These are phyloP conservation scores for Xylariales sp. DNA, from an alignment of 2,329 filamentous ascomycete genomes.

Conservation along the genomic window DNA sequence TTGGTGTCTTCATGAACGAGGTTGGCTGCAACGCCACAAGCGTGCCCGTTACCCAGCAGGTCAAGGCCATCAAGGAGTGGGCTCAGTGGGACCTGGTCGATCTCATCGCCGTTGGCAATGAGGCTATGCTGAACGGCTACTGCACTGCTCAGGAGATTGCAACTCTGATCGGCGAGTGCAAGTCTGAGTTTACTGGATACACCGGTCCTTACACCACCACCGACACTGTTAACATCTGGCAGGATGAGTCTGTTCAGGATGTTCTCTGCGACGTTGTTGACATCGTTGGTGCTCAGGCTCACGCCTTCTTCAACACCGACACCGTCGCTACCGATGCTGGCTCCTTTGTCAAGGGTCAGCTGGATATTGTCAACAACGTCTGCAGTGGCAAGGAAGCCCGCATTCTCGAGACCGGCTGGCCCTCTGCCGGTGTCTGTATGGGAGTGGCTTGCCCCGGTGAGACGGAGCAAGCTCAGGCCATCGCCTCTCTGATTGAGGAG, in stretches of 20 bases:
- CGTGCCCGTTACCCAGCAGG: conserved; percentile 65
- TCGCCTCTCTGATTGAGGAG: conserved; percentile 62
- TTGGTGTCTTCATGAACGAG: conserved; percentile 80
- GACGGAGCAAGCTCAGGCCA: conserved; percentile 65
- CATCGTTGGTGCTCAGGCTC: conserved; percentile 79
- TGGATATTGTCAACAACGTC: conserved; percentile 62
- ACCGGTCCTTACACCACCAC: conserved; percentile 74
- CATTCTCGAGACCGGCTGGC: conserved; percentile 93
- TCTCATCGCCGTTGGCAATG: conserved; percentile 85
- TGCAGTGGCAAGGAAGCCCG: conserved; percentile 71
- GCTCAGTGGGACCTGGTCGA: conserved; percentile 70
- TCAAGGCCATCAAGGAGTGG: conserved; percentile 69
- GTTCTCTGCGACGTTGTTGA: conserved; percentile 72
- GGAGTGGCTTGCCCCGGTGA: conserved; percentile 65
- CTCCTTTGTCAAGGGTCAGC: conserved; percentile 69
- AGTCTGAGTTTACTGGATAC: conserved; percentile 68
- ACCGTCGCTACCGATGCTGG: conserved; percentile 64
- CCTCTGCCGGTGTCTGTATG: conserved; percentile 64
- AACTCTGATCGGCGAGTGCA: conserved; percentile 64
- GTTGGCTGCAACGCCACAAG: conserved; percentile 53
- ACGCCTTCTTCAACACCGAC: conserved; percentile 86
- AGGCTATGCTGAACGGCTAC: conserved; percentile 75
- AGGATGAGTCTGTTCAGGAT: conserved; percentile 52
- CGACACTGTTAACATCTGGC: conserved; percentile 77
- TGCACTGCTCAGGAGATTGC: conserved; percentile 61